Base-by-base conservation (phyloP, 257 asterid species). In the Hygrophila difformis region DNA sequence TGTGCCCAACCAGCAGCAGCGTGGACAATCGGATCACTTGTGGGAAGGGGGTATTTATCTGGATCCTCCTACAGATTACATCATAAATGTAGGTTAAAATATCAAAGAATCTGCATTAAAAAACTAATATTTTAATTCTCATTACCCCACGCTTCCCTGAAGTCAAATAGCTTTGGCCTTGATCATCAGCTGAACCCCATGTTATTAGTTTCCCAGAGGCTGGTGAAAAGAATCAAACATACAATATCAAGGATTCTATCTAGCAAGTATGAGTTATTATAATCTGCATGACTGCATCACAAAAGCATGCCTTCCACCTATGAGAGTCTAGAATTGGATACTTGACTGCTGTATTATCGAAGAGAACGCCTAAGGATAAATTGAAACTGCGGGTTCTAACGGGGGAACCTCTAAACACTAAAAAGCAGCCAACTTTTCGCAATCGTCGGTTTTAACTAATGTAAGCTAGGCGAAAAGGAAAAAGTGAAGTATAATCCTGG, bases 1-100 rank as follows among this genome's bases (percentile, higher is more conserved):
- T 86, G 95, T 3, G 99, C 97, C 97, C 99, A 91, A 57, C 99
- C 89, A 15, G 97, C 89, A 28, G 92, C 89, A 41, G 95, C 97
- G 60, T 59, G 71, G 36, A 71, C 70, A 35, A 83, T 57, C 13
- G 69, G 44, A 51, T 63, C 76, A 63, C 76, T 89, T 12, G 60
- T 42, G 18, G 95, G 97, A 51, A 91, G 95, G 50, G 97, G 89
- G 61, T 82, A 91, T 65, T 94, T 94, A 92, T 80, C 95, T 67
- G 99, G 97, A 57, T 66, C 69, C 78, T 91, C 98, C 98, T 91
- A 65, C 53, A 72, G 11, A 64, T 42, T 64, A 63, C 62, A 39
- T 47, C 59, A 69, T 62, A 47, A 49, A 48, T 33, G 47, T 44
- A 36, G 29, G 20, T 48, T 49, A 60, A 41, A 26, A 56, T 58